Evolutionary conservation across 1,284 basidiomycete species (phyloP), one percentile per base, ranked within the genome.

Genomic region (Sanguinoderma infundibulare): DNA sequence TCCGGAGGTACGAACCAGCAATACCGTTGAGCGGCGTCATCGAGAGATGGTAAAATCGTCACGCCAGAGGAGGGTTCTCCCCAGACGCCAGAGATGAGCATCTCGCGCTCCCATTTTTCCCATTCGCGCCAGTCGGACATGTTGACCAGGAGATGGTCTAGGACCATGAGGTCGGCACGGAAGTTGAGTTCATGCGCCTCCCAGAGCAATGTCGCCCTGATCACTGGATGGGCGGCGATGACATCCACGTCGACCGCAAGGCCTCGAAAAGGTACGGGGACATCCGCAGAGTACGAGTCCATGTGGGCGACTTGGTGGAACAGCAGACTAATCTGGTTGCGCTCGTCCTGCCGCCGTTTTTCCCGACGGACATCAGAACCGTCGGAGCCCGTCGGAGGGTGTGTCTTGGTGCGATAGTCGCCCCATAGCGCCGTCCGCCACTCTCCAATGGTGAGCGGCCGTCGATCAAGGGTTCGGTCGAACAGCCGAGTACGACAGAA

Each of bases 21-120:
- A 26, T 46, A 46, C 12, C 28, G 42, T 26, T 26, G 24, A 7
- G 28, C 14, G 12, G 24, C 42, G 14, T 22, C 24, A 7, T 28
- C 42, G 42, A 46, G 42, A 12, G 42, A 46, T 3, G 64, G 75
- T 58, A 1, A 76, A 77, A 53, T 36, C 51, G 32, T 26, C 49
- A 51, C 10, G 14, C 30, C 49, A 5, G 49, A 51, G 28, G 32
- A 32, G 12, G 30, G 42, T 15, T 44, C 26, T 20, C 38, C 38
- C 53, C 53, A 54, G n/a, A 42, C 39, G 17, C 53, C 10, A 24
- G 53, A 35, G 14, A 42, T 24, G 15, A 30, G 24, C 24, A 38
- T 38, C 26, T 54, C 53, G 24, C 53, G 38, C 22, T 44, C 53
- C 53, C 53, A 54, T 10, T 34, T 40, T 12, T n/a, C 15, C 3